These are phyloP conservation scores for Globisporangium ultimum DNA, from an alignment of 352 stramenopile species.

Conservation along the genomic window DNA sequence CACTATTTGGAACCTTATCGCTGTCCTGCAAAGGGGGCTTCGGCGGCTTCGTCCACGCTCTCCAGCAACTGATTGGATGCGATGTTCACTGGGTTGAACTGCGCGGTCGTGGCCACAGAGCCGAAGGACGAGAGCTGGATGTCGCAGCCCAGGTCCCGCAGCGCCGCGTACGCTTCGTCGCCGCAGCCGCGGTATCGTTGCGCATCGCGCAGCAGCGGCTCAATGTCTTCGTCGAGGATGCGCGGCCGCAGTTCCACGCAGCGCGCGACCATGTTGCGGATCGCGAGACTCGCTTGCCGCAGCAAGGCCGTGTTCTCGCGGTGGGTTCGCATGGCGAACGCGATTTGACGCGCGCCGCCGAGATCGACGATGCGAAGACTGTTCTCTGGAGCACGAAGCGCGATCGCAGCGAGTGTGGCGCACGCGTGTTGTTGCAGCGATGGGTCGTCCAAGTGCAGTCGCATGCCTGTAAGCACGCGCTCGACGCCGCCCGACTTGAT, in stretches of 20 bases:
- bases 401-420: constrained; percentile 69
- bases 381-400: constrained; percentile 64
- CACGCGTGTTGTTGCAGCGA: constrained; percentile 70
- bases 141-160: constrained; percentile 69
- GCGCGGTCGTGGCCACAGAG: constrained; percentile 20
- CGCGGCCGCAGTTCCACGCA: constrained; percentile 48
- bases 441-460: constrained; percentile 36
- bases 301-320: constrained; percentile 39
- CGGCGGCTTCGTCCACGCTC: constrained; percentile 43
- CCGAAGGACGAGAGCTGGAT: constrained; percentile 67
- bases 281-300: constrained; percentile 72
- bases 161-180: constrained; percentile 73
- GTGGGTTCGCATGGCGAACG: constrained; percentile 54
- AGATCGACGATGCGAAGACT: constrained; percentile 50
- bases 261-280: constrained; percentile 77
- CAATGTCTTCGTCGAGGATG: constrained; percentile 65
- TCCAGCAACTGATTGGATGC: constrained; percentile 53
- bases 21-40: constrained; percentile 39
- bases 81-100: constrained; percentile 70
- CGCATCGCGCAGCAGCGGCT: constrained; percentile 56
- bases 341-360: constrained; percentile 39
- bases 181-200: constrained; percentile 64
- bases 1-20: not conserved
- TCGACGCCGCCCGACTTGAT: constrained; percentile 49
- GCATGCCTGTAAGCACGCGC: constrained; percentile 59